Evolutionary conservation across 441 rosid species (phyloP).

Genomic region (Euphorbia schlechtendalii): DNA sequence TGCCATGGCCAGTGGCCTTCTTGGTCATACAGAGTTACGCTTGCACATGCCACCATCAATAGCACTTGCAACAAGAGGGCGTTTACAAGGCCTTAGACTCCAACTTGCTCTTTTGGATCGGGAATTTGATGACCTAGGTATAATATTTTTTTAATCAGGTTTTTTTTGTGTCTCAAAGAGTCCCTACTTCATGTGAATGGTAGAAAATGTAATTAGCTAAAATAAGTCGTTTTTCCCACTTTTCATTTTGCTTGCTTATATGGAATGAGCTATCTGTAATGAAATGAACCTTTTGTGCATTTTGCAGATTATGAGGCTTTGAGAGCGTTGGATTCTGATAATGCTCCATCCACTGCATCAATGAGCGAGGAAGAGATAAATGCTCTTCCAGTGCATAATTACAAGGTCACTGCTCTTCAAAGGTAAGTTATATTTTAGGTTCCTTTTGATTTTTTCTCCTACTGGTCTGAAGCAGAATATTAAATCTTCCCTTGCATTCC

Average conservation of each 20-base stretch:
- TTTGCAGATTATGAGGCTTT: slow-evolving; percentile 77
- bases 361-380: slow-evolving; percentile 89
- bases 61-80: slow-evolving; percentile 84
- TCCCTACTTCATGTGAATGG: neutral
- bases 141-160: neutral
- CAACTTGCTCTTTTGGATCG: slow-evolving; percentile 88
- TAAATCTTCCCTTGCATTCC: neutral
- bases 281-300: neutral
- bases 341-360: slow-evolving; percentile 48
- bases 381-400: slow-evolving; percentile 77
- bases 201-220: neutral
- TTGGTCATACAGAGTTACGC: slow-evolving; percentile 76
- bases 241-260: neutral
- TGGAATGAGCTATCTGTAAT: neutral
- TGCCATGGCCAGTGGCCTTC: slow-evolving; percentile 67
- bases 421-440: slow-evolving; percentile 30
- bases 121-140: slow-evolving; percentile 81
- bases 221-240: no score
- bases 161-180: neutral
- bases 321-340: slow-evolving; percentile 83
- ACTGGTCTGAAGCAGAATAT: neutral
- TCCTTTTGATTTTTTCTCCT: slow-evolving; percentile 12
- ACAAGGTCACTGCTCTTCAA: slow-evolving; percentile 48
- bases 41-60: slow-evolving; percentile 78
- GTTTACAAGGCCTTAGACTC: slow-evolving; percentile 80